Conservation (phyloP, 108 stramenopile genomes). For the Cyclotella choctawhatcheeana region DNA sequence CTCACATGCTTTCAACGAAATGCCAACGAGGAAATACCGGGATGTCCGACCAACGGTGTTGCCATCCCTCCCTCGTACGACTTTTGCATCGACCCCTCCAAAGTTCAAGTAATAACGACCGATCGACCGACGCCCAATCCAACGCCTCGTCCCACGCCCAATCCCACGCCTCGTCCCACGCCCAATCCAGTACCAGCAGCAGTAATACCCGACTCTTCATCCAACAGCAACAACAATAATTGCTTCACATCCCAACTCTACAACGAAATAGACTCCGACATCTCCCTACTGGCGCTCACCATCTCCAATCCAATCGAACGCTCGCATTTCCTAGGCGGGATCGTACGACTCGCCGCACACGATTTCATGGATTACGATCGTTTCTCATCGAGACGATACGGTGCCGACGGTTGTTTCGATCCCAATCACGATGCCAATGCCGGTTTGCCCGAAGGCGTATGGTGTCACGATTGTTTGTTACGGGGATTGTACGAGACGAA, state of each 20-base stretch:
- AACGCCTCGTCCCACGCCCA: background rate
- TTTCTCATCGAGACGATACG: slow-evolving; percentile 7
- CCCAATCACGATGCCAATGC: slow-evolving; percentile 26
- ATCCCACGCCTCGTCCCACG: background rate
- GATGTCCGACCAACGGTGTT: too few species aligned
- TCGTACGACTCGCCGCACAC: slow-evolving; percentile 49
- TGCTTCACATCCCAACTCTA: slow-evolving; percentile 17
- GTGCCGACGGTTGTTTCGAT: slow-evolving; percentile 54
- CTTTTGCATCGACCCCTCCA: too few species aligned
- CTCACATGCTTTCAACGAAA: too few species aligned
- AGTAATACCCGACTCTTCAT: background rate
- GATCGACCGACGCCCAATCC: slow-evolving; percentile 4
- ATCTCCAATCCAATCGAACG: slow-evolving; percentile 26
- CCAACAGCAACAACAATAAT: background rate
- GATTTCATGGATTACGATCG: slow-evolving; percentile 56
- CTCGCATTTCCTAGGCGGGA: slow-evolving; percentile 51
- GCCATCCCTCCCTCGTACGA: too few species aligned
- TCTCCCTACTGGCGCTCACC: slow-evolving; percentile 21
- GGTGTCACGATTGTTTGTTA: slow-evolving; percentile 35
- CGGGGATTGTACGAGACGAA: slow-evolving; percentile 28
- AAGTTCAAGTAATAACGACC: too few species aligned
- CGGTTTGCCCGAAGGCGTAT: slow-evolving; percentile 36
- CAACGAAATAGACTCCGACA: slow-evolving; percentile 38
- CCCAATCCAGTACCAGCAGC: background rate
- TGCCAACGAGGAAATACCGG: too few species aligned